These are phyloP conservation scores for Camelina neglecta DNA, from an alignment of 345 rosid species.

Conservation along the genomic window DNA sequence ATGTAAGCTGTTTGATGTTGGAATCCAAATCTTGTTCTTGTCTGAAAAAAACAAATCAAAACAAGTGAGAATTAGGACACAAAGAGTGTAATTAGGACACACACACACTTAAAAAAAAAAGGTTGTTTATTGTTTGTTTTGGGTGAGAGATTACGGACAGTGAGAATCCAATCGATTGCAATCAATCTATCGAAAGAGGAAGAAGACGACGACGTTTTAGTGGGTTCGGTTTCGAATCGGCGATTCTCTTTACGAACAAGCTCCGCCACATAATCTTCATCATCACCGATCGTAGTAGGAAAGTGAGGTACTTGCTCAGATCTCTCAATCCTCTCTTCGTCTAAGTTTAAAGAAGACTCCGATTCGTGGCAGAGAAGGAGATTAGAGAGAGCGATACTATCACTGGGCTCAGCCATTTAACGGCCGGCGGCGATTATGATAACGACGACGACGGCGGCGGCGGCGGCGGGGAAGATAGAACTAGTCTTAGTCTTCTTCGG, in stretches of 20 bases:
- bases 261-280: constrained; percentile 51
- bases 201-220: constrained; percentile 33
- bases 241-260: constrained; percentile 49
- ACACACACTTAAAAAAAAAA: not conserved
- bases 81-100: not conserved
- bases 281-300: constrained; percentile 36
- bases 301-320: constrained; percentile 28
- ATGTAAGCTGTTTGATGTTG: constrained; percentile 73
- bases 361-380: constrained; percentile 64
- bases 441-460: not conserved
- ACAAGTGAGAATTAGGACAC: not conserved
- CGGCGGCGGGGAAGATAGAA: constrained; percentile 14
- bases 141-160: constrained; percentile 47
- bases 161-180: constrained; percentile 82
- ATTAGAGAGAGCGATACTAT: constrained; percentile 49
- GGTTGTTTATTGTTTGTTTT: not conserved
- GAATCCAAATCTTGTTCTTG: constrained; percentile 65
- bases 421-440: constrained; percentile 4
- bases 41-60: constrained; percentile 45
- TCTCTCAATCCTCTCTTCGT: constrained; percentile 33
- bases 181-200: constrained; percentile 51
- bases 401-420: constrained; percentile 50
- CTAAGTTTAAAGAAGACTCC: constrained; percentile 47
- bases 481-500: not conserved
- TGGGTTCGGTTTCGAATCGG: constrained; percentile 33